Evolutionary conservation across 257 asterid species (phyloP).

Genomic region (Craterostigma plantagineum): DNA sequence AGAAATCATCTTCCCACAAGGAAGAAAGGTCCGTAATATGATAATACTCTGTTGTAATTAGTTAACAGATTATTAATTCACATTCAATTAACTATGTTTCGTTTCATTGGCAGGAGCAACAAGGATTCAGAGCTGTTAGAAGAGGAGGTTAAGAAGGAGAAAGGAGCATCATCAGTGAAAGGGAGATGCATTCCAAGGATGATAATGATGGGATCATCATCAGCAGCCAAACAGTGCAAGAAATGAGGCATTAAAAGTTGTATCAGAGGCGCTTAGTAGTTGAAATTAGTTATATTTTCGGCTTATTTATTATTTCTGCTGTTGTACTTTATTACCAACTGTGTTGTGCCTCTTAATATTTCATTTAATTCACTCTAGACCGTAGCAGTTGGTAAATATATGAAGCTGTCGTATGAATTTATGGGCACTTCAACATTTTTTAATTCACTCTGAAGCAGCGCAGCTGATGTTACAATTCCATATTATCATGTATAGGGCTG

Average conservation of each 20-base stretch:
- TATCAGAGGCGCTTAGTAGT: constrained; percentile 3
- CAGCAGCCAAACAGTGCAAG: constrained; percentile 29
- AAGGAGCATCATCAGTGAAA: constrained; percentile 22
- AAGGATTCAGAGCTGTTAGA: not conserved
- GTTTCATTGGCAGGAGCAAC: no score
- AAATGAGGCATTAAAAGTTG: constrained; percentile 15
- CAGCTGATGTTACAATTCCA: no score
- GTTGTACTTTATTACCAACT: no score
- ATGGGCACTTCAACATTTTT: not conserved
- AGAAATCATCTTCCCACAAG: constrained; percentile 69
- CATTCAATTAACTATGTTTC: not conserved
- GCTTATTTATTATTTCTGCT: no score
- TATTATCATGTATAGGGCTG: no score
- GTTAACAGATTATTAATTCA: no score
- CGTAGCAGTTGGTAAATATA: no score
- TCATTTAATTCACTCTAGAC: no score
- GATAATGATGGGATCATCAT: constrained; percentile 8
- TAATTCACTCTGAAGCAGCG: not conserved
- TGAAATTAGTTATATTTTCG: no score
- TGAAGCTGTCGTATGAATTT: no score
- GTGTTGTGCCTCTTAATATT: no score
- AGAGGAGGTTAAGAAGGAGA: constrained; percentile 16
- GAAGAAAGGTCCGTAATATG: constrained; percentile 49
- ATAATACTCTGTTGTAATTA: no score
- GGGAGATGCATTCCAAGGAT: constrained; percentile 73